These are phyloP conservation scores for Digitaria exilis DNA, from an alignment of 202 grass and related monocot genomes.

Conservation along the genomic window DNA sequence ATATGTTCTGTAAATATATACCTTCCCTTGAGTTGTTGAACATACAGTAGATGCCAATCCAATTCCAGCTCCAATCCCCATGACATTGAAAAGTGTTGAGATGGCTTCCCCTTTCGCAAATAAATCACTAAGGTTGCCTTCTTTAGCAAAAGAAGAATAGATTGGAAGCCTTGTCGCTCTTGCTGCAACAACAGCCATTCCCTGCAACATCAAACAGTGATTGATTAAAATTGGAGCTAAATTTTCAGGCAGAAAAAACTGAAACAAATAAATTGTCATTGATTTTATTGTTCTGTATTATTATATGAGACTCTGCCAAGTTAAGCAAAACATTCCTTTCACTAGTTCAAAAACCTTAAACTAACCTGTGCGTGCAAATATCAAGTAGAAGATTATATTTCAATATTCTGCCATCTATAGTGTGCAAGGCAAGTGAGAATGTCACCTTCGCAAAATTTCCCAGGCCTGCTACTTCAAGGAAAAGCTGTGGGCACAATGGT, in stretches of 20 bases:
- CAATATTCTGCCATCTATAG: background rate
- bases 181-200: constrained; percentile 91
- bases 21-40: constrained; percentile 94
- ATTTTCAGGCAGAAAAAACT: constrained; percentile 18
- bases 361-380: background rate
- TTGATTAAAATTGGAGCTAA: background rate
- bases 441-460: constrained; percentile 93
- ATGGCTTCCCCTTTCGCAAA: constrained; percentile 99
- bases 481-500: constrained; percentile 95
- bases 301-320: constrained; percentile 1
- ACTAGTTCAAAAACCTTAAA: background rate
- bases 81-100: constrained; percentile 91
- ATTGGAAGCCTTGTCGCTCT: constrained; percentile 92
- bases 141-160: constrained; percentile 97
- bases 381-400: background rate
- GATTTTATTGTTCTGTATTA: background rate
- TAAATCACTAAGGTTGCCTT: constrained; percentile 96
- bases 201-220: constrained; percentile 44
- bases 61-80: constrained; percentile 86
- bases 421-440: constrained; percentile 4
- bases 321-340: background rate
- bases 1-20: constrained; percentile 28
- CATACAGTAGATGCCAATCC: constrained; percentile 89
- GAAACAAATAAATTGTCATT: background rate
- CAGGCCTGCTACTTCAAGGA: constrained; percentile 90